A percentile compares a stretch with the other conserved stretches of the same genome.
Evolutionary conservation across 805 yeast genomes (phyloP).

Genomic region (Candida ulmi): DNA sequence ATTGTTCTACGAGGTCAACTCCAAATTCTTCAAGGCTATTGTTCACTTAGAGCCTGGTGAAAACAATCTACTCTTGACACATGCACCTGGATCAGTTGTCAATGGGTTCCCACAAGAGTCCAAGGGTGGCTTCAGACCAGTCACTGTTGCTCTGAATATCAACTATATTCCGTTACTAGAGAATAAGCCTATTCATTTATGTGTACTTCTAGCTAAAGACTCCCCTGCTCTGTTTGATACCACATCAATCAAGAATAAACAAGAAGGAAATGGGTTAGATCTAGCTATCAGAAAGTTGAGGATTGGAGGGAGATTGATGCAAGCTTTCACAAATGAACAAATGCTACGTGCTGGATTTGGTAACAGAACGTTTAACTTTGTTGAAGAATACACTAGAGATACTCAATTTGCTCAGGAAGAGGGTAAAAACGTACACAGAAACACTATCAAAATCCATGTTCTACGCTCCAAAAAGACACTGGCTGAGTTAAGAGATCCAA

Average conservation of each 20-base stretch:
- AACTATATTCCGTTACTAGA: conserved; percentile 50
- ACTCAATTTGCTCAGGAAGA: conserved; percentile 45
- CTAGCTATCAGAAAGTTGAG: conserved; percentile 69
- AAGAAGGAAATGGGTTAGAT: conserved; percentile 63
- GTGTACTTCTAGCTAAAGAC: conserved; percentile 71
- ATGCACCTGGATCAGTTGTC: conserved; percentile 30
- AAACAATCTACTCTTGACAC: conserved; percentile 51
- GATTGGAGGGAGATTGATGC: conserved; percentile 83
- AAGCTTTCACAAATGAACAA: conserved; percentile 86
- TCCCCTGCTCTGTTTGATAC: conserved; percentile 68
- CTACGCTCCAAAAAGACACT: conserved; percentile 61
- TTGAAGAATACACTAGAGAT: conserved; percentile 54
- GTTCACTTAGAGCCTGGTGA: conserved; percentile 66
- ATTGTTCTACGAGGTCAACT: conserved; percentile 61
- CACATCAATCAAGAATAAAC: conserved; percentile 40
- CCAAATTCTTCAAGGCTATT: conserved; percentile 69
- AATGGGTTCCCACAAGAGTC: conserved; percentile 26
- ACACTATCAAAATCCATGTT: conserved; percentile 74
- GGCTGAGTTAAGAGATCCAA: conserved; percentile 67
- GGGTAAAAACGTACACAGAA: conserved; percentile 31
- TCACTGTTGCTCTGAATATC: conserved; percentile 26
- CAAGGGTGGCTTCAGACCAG: conserved; percentile 4
- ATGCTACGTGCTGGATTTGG: conserved; percentile 79
- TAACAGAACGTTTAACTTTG: conserved; percentile 68
- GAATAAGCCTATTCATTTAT: conserved; percentile 77